Evolutionary conservation across 2,329 filamentous ascomycete species (phyloP).

Genomic region (Fusarium sp.): DNA sequence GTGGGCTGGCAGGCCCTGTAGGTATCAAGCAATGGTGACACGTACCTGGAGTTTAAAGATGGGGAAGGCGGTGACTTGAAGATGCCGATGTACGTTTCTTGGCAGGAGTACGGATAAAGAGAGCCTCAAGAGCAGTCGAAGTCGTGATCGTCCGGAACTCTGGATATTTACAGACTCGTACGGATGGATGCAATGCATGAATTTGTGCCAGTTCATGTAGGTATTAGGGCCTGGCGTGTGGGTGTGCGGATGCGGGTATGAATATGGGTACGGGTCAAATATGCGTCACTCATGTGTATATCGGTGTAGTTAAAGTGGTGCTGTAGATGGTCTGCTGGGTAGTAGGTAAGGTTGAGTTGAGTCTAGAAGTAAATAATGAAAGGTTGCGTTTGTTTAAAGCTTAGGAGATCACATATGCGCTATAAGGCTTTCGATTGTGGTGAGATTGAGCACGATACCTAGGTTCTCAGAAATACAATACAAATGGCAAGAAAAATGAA

Average conservation of each 20-base stretch:
- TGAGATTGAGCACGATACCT: not conserved
- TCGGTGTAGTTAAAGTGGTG: slow-evolving; percentile 41
- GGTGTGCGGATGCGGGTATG: slow-evolving; percentile 45
- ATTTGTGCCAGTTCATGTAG: slow-evolving; percentile 49
- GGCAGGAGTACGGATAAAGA: slow-evolving; percentile 6
- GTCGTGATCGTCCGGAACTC: not conserved
- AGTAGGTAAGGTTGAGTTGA: slow-evolving; percentile 1
- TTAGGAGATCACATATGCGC: not conserved
- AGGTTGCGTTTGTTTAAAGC: slow-evolving; percentile 7
- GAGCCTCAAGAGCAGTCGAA: not conserved
- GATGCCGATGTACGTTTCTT: slow-evolving; percentile 13
- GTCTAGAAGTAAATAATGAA: slow-evolving; percentile 6
- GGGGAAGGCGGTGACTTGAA: slow-evolving; percentile 25
- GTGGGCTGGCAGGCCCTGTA: not conserved
- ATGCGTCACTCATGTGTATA: slow-evolving; percentile 43
- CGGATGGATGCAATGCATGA: slow-evolving; percentile 21
- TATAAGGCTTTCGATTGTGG: not conserved
- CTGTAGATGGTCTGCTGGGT: slow-evolving; percentile 25
- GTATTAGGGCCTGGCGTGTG: slow-evolving; percentile 50
- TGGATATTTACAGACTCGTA: slow-evolving; percentile 9
- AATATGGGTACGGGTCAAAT: slow-evolving; percentile 24
- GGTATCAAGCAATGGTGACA: slow-evolving; percentile 15
- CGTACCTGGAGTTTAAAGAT: slow-evolving; percentile 28
- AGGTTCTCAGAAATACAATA: not conserved
- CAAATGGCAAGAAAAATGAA: not conserved